Evolutionary conservation across 345 rosid genomes (phyloP), one percentile per base, ranked within the genome.

Genomic region (Populus euphratica): DNA sequence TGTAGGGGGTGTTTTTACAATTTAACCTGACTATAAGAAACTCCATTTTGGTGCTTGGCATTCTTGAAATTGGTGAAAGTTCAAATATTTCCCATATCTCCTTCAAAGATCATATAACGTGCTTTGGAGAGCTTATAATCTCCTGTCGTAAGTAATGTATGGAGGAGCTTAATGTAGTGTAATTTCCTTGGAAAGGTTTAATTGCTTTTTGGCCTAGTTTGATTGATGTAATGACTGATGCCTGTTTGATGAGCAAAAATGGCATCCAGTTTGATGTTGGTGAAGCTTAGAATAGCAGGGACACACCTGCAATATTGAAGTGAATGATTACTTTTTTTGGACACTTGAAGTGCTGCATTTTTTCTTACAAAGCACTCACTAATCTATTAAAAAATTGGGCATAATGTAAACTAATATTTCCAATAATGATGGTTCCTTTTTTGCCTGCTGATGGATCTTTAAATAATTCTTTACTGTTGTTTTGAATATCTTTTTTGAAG

Each of bases 361-460:
- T 54, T 52, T 27, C 65, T 54, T 36, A 29, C 21, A 2, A 56
- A 54, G 2, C 35, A 36, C 54, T 33, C n/a, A n/a, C 38, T 29
- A 72, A 39, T 72, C 6, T 33, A 0, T 17, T 18, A 13, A 41
- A 52, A 52, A 52, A 33, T 14, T 29, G 14, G 38, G 39, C 25
- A 73, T 61, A 62, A 61, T 12, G 27, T 73, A 36, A 62, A 38
- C 18, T 9, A 2, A 8, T 39, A 25, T 74, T 27, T 43, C 9
- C 44, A 47, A 41, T 74, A 9, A 29, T 43, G 56, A 33, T 64
- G 33, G 18, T 74, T 29, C 12, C 18, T 68, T 14, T 31, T 47
- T 44, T 59, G 29, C 20, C 35, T 31, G 70, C 38, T 3, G 56
- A 70, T 63, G 44, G 44, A 74, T 64, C 77, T 43, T 64, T 74